These are phyloP conservation scores for Artemisia annua DNA, from an alignment of 129 eudicot genomes.

Conservation along the genomic window DNA sequence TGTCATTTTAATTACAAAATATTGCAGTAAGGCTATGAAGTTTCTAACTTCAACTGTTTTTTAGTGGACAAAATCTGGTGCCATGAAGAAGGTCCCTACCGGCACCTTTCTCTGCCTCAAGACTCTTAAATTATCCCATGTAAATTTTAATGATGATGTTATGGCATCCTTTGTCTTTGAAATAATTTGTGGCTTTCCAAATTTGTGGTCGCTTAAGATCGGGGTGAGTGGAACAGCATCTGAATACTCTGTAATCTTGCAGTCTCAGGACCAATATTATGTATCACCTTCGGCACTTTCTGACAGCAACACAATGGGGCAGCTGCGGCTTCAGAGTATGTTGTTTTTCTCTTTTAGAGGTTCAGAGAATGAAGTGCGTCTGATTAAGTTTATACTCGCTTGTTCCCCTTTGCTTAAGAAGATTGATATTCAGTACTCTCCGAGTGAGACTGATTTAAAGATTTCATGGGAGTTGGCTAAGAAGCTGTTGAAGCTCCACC, in stretches of 20 bases:
- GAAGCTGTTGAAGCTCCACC: constrained; percentile 6
- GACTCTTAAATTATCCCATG: constrained; percentile 1
- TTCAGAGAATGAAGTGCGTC: background rate
- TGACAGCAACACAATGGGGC: constrained; percentile 6
- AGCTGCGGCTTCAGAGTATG: constrained; percentile 1
- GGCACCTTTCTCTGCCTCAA: constrained; percentile 9
- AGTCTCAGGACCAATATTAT: background rate
- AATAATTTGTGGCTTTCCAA: constrained; percentile 1
- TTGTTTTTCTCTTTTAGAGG: background rate
- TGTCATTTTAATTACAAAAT: background rate
- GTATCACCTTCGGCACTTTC: background rate
- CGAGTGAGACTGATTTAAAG: background rate
- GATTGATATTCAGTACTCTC: background rate
- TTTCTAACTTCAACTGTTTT: background rate
- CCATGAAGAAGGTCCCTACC: background rate
- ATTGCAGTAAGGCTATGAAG: background rate
- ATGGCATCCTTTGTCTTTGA: background rate
- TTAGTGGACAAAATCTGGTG: background rate
- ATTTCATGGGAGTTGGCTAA: background rate
- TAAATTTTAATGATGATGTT: background rate
- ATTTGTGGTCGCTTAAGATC: constrained; percentile 13
- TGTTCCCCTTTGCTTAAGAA: constrained; percentile 11
- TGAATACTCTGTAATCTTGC: background rate
- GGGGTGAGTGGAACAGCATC: background rate
- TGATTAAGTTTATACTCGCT: background rate